Conservation (phyloP, 352 stramenopile species). For the Peronospora tabacina region DNA sequence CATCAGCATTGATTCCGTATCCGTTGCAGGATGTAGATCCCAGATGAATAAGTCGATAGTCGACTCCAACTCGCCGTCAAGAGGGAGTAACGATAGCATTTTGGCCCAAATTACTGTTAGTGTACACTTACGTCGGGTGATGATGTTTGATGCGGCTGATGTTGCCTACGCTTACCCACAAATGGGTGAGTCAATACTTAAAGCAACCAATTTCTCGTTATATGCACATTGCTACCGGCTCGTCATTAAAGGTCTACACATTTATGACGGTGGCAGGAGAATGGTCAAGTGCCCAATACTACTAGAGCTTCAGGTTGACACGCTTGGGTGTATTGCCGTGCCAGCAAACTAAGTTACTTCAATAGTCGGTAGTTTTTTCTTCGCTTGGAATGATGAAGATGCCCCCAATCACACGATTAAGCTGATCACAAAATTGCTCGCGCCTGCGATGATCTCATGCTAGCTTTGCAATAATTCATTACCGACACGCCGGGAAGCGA, state of each 20-base stretch:
- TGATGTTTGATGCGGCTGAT: too few relatives aligned
- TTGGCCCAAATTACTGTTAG: slow-evolving; percentile 27
- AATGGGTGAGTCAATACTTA: neutral
- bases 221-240: slow-evolving; percentile 6
- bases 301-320: neutral
- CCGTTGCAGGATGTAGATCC: slow-evolving; percentile 47
- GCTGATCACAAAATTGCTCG: neutral
- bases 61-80: slow-evolving; percentile 8
- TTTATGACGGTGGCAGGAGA: slow-evolving; percentile 11
- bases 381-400: too few relatives aligned
- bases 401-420: slow-evolving; percentile 12
- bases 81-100: slow-evolving; percentile 4
- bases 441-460: slow-evolving; percentile 1
- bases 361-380: too few relatives aligned
- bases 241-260: slow-evolving; percentile 18
- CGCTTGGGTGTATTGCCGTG: too few relatives aligned
- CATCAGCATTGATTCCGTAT: slow-evolving; percentile 39
- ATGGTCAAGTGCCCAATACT: neutral
- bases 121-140: slow-evolving; percentile 20
- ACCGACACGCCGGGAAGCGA: neutral
- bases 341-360: too few relatives aligned
- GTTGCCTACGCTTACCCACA: neutral
- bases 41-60: slow-evolving; percentile 50
- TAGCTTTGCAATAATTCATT: slow-evolving; percentile 12
- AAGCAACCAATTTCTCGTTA: slow-evolving; percentile 14